phyloP scores from a whole-genome alignment of 495 filamentous ascomycete genomes.

The Penicillium mononematosum region DNA sequence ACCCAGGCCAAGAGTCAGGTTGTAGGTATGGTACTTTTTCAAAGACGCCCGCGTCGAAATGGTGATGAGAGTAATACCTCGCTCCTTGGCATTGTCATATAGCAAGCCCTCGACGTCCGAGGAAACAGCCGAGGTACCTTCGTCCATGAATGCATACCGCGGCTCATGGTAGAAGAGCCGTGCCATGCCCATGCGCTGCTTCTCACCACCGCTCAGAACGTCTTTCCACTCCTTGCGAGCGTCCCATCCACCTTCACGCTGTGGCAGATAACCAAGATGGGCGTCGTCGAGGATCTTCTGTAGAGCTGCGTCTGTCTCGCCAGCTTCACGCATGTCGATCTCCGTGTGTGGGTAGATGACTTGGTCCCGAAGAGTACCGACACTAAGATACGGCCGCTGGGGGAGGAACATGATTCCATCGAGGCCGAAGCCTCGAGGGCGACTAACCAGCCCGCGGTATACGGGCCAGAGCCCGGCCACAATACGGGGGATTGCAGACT shows the following conservation, averaged over 20 bases:
- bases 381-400: conserved; percentile 87
- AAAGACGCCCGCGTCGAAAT: conserved; percentile 90
- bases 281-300: conserved; percentile 77
- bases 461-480: conserved; percentile 95
- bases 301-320: conserved; percentile 71
- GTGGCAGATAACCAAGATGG: conserved; percentile 80
- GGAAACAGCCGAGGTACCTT: conserved; percentile 90
- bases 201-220: conserved; percentile 94
- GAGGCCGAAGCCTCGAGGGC: conserved; percentile 73
- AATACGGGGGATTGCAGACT: conserved; percentile 84
- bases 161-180: conserved; percentile 93
- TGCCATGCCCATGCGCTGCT: conserved; percentile 90
- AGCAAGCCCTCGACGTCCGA: conserved; percentile 92
- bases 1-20: conserved; percentile 76
- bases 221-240: conserved; percentile 98
- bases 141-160: conserved; percentile 88
- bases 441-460: conserved; percentile 86
- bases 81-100: conserved; percentile 88
- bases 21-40: conserved; percentile 92
- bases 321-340: conserved; percentile 84
- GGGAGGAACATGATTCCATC: conserved; percentile 99
- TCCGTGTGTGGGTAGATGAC: conserved; percentile 97
- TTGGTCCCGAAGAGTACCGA: conserved; percentile 94
- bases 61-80: conserved; percentile 90
- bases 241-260: conserved; percentile 95